Base-by-base conservation (phyloP, 768 basidiomycete species). In the Hortiboletus flavorubellus region DNA sequence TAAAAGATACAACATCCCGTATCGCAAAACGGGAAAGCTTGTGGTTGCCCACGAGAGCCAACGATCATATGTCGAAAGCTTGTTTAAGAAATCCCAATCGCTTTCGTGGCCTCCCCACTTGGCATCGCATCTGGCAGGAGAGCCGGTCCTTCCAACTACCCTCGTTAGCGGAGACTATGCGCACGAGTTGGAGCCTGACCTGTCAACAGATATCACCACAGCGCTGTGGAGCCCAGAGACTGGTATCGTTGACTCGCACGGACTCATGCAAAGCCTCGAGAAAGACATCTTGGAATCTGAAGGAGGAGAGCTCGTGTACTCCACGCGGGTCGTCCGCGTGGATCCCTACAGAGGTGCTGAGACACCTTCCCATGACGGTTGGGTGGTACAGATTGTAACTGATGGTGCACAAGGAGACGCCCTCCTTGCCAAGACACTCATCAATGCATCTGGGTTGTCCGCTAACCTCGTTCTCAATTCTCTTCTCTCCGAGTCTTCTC, bases 171-270 rank as follows among this genome's bases (percentile, higher is more conserved):
- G 85, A 8, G 77, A 82, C 12, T 77, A 87, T 64, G 88, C 87
- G 3, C 80, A 80, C 49, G 77, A 81, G 49, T 71, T 95, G 62
- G 94, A 97, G 71, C 96, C 96, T 0, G 83, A 89, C 63, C 73
- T 99, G n/a, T 85, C 87, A 0, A 59, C 68, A 8, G 76, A 85
- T 42, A 90, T 98, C 52, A 73, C 76, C 0, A 79, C 78, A 9
- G 93, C 93, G 3, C 70, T 99, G 30, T 86, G 85, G 79, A 90
- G 86, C 52, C 87, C 90, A 9, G 83, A 86, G 64, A 95, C 94
- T 1, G 97, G 97, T 2, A 95, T 98, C 57, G 71, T 98, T 0
- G 89, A 95, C 69, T 90, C 91, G 0, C 92, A 96, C 74, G 68
- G 82, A 5, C 73, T 95, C 50, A 91, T 98, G 84, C 79, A 84